These are phyloP conservation scores for Pouteria campechiana DNA, from an alignment of 179 eudicot species.

Conservation along the genomic window DNA sequence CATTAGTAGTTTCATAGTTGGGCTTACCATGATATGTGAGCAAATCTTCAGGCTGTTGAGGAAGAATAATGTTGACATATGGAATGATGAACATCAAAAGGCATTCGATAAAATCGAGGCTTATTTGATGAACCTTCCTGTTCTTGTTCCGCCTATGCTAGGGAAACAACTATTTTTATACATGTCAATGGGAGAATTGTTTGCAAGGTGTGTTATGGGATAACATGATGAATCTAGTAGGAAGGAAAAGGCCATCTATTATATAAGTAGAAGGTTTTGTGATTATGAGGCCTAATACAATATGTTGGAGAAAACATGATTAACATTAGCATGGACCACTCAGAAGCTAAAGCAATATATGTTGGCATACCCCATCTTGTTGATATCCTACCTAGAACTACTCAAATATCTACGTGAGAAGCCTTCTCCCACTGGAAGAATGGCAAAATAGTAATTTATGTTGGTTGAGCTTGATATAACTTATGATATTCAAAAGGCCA, in stretches of 20 bases:
- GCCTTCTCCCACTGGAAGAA: neutral
- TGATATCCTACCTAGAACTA: neutral
- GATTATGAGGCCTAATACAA: neutral
- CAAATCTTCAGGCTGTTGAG: neutral
- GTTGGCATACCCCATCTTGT: neutral
- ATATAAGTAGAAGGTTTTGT: neutral
- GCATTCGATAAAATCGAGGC: neutral
- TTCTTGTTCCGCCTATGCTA: neutral
- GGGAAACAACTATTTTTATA: neutral
- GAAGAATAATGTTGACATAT: neutral
- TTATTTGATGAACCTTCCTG: neutral
- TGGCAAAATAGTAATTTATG: neutral
- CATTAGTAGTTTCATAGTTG: neutral
- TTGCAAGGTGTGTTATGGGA: neutral
- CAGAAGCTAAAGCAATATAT: neutral
- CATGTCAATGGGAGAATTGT: too few relatives aligned
- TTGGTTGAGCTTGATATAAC: neutral
- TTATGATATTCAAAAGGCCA: neutral
- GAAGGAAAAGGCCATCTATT: neutral
- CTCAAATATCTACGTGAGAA: neutral
- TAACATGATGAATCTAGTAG: neutral
- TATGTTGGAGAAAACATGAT: neutral
- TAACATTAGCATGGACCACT: neutral
- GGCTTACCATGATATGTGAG: neutral
- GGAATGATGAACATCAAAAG: neutral